Base-by-base conservation (phyloP, 2,329 filamentous ascomycete genomes). In the Plectosphaerella cucumerina region DNA sequence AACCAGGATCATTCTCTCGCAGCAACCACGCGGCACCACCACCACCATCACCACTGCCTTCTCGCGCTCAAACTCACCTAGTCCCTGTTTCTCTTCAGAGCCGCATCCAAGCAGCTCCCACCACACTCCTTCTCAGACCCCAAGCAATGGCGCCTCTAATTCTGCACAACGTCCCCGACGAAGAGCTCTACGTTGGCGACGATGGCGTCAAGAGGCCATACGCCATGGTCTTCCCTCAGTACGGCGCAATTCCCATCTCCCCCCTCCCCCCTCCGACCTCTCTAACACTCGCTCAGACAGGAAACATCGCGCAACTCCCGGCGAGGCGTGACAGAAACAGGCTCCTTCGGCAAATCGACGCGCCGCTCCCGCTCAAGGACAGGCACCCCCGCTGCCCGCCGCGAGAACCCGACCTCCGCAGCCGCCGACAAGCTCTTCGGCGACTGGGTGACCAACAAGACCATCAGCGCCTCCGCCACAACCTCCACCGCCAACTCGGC, bases 321-420 rank as follows among this genome's bases (percentile, higher is more conserved):
- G 55, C 78, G 78, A 60, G 70, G 69, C 53, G 73, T 76, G n/a
- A 73, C 80, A 50, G 82, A 86, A 63, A 77, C 81, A 3, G 83
- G 83, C 39, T 83, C 83, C 3, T 86, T 86, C 65, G 83, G 83
- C 53, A 85, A 84, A 64, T 85, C 83, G n/a, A 84, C 78, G 43
- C 74, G 82, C 46, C 75, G 83, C 54, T 84, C 82, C 44, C 76
- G 82, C 58, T 84, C 81, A 23, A 77, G 81, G 57, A 84, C 81
- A 5, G 80, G 78, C 54, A 85, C 76, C 10, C 76, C 77, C 33
- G 73, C 80, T 34, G 39, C 39, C 6, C 75, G 76, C 61, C 76
- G 76, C 56, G 82, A 85, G 64, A 82, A 85, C 62, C 80, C 81
- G 17, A 85, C 81, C 3, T 73, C 82, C 58, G 75, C 79, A 50